A percentile compares a stretch with the other conserved stretches of the same genome.
These are phyloP conservation scores for Rhizopogon salebrosus DNA, from an alignment of 768 basidiomycete genomes.

Conservation along the genomic window DNA sequence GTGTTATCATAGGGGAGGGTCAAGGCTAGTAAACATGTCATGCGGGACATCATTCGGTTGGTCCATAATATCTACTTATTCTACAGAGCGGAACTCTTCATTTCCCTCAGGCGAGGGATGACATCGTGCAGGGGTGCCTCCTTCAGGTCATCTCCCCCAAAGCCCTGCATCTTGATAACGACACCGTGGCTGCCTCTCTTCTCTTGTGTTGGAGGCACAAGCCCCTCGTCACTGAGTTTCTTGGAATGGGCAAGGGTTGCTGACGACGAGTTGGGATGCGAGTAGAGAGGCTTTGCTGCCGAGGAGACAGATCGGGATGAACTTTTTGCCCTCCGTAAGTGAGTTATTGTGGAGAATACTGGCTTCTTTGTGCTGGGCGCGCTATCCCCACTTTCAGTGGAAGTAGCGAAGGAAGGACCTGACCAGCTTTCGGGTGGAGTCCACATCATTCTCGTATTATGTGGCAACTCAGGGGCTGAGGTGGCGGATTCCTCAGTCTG, in stretches of 20 bases:
- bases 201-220: background rate
- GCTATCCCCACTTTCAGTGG: background rate
- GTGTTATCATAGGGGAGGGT: background rate
- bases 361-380: background rate
- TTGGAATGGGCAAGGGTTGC: background rate
- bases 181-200: background rate
- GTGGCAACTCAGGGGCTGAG: background rate
- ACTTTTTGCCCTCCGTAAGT: slow-evolving; percentile 4
- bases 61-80: background rate
- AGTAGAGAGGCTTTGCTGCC: background rate
- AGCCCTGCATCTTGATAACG: slow-evolving; percentile 11
- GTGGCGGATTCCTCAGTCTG: background rate
- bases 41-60: background rate
- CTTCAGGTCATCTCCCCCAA: slow-evolving; percentile 12
- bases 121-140: slow-evolving; percentile 22
- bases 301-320: background rate
- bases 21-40: too few species aligned
- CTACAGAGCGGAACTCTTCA: slow-evolving; percentile 7
- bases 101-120: slow-evolving; percentile 24
- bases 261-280: background rate
- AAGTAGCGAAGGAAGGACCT: slow-evolving; percentile 10
- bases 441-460: slow-evolving; percentile 9
- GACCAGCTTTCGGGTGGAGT: slow-evolving; percentile 20
- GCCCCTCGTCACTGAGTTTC: background rate
- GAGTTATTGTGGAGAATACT: background rate